Base-by-base conservation (phyloP, 257 asterid species). In the Apocynum venetum region DNA sequence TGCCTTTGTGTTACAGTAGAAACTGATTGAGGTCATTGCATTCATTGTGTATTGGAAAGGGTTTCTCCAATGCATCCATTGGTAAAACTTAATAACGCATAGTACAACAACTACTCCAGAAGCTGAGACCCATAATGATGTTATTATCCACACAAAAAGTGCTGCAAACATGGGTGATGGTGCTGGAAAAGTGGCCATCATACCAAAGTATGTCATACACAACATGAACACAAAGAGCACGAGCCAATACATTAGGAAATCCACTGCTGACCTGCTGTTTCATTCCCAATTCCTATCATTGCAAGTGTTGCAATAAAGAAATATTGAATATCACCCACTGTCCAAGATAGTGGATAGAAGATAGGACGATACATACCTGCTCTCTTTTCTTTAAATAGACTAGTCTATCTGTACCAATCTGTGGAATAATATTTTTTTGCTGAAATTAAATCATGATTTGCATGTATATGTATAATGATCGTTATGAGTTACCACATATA, bases 141-240 rank as follows among this genome's bases (percentile, higher is more conserved):
- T 76, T 35, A 64, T 8, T 36, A 76, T 76, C 11, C 73, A 76
- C 25, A 76, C 79, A 31, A 76, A 5, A 64, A 76, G 64, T 49
- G 79, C 79, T 31, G 52, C 73, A 49, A 76, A 76, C 6, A 48
- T 38, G 1, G 73, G 79, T 63, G 49, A 1, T 64, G 79, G 79
- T 65, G 79, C 79, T 63, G 64, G 73, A 65, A 64, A 76, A 46
- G 79, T 76, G 25, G 48, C 51, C 79, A 63, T 76, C 79, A 76
- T 63, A 4, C 79, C 72, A 46, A 76, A 76, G 40, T 47, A 76
- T 6, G 79, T 76, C 47, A 63, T 36, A 8, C 79, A 63, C 19
- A 76, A 9, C 0, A 73, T 76, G 64, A 63, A 76, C 9, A 63
- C 36, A 48, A 48, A 63, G 60, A 76, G 73, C 19, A 76, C 72